Percentiles rank a stretch among this genome's conserved stretches.
Evolutionary conservation across 257 asterid species (phyloP).

Genomic region (Scutellaria galericulata): DNA sequence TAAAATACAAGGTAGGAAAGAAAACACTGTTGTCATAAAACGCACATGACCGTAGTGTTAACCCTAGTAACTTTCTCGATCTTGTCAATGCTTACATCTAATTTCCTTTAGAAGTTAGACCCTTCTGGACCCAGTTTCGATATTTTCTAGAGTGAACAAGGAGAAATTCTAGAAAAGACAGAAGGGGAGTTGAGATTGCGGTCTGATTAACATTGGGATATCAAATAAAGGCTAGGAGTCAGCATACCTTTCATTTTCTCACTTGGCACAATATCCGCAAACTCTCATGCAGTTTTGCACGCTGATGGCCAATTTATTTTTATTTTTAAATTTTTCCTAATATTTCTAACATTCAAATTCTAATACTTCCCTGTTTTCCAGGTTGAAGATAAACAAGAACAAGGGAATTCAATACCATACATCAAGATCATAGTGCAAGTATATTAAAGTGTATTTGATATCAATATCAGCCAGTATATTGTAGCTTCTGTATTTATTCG

Average conservation of each 20-base stretch:
- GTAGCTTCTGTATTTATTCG: no score
- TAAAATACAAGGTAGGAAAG: conserved; percentile 16
- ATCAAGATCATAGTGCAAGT: no score
- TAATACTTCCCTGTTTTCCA: no score
- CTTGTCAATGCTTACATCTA: conserved; percentile 29
- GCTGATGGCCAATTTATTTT: no score
- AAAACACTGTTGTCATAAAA: conserved; percentile 23
- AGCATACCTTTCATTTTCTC: conserved; percentile 29
- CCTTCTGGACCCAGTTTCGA: conserved; percentile 2
- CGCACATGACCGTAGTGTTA: conserved; percentile 21
- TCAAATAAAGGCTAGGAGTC: conserved; percentile 19
- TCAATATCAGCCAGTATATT: no score
- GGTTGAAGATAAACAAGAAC: no score
- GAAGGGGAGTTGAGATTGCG: conserved; percentile 19
- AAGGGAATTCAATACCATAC: no score
- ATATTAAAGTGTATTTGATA: no score
- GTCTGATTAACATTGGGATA: conserved; percentile 29
- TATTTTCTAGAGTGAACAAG: conserved; percentile 15
- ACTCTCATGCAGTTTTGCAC: background rate
- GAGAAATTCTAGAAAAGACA: background rate
- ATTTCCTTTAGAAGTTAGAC: conserved; percentile 5
- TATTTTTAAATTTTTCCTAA: no score
- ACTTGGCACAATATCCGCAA: conserved; percentile 29
- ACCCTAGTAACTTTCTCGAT: conserved; percentile 6
- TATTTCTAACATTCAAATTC: no score